These are phyloP conservation scores for Ramaria sp. DNA, from an alignment of 768 basidiomycete genomes.

Conservation along the genomic window DNA sequence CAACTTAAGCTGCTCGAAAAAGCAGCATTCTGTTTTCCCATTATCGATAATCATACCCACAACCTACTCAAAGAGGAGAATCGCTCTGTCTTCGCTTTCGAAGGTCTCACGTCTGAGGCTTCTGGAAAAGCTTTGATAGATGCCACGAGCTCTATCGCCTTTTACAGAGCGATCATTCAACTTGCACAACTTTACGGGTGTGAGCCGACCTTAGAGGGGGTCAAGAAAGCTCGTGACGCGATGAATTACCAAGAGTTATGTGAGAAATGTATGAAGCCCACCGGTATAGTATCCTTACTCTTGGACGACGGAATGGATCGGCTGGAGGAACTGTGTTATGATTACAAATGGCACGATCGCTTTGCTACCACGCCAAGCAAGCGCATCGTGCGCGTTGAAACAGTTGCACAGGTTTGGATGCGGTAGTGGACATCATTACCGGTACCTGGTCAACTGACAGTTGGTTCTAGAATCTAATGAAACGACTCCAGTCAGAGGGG, in stretches of 20 bases:
- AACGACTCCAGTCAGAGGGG: neutral
- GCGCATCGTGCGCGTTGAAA: slow-evolving; percentile 60
- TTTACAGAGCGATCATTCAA: slow-evolving; percentile 45
- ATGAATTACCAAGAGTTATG: slow-evolving; percentile 51
- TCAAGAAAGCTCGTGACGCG: slow-evolving; percentile 36
- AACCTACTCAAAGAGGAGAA: slow-evolving; percentile 44
- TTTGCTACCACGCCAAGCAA: slow-evolving; percentile 43
- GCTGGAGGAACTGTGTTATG: slow-evolving; percentile 34
- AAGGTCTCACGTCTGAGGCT: slow-evolving; percentile 60
- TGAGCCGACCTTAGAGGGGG: slow-evolving; percentile 42
- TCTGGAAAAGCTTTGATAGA: slow-evolving; percentile 42
- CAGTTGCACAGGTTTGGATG: slow-evolving; percentile 51
- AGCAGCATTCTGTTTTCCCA: slow-evolving; percentile 29
- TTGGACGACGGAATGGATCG: slow-evolving; percentile 65
- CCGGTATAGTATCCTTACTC: slow-evolving; percentile 56
- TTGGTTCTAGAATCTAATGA: slow-evolving; percentile 4
- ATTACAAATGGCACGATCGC: slow-evolving; percentile 50
- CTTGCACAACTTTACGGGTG: slow-evolving; percentile 42
- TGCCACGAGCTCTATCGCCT: slow-evolving; percentile 45
- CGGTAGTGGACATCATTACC: neutral
- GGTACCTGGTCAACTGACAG: too few species aligned
- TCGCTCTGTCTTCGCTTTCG: slow-evolving; percentile 41
- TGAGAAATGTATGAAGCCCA: slow-evolving; percentile 37
- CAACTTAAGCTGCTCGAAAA: neutral
- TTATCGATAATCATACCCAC: slow-evolving; percentile 76